Conservation (phyloP, 2,329 filamentous ascomycete species). For the Cercospora brassicicola region DNA sequence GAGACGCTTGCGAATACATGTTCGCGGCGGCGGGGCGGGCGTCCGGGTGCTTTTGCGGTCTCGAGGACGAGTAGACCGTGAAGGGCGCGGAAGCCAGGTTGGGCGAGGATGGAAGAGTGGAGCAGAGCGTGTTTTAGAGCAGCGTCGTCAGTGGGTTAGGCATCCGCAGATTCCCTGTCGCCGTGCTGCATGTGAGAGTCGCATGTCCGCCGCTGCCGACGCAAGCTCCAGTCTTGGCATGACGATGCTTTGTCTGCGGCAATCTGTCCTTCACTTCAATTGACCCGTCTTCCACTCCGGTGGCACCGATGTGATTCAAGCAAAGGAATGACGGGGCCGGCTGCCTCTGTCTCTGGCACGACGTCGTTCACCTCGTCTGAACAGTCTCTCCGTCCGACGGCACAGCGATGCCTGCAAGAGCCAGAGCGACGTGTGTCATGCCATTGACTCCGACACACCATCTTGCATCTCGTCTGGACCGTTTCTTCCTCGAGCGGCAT, state of each 20-base stretch:
- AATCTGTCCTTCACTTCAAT: background rate
- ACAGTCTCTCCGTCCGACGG: background rate
- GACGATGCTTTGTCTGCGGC: background rate
- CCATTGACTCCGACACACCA: background rate
- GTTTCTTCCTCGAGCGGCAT: background rate
- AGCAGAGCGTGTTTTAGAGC: background rate
- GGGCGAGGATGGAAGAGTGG: background rate
- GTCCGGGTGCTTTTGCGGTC: slow-evolving; percentile 14
- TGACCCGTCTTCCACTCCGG: background rate
- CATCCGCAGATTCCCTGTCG: slow-evolving; percentile 18
- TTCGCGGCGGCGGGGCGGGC: slow-evolving; percentile 15
- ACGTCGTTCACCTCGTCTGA: background rate
- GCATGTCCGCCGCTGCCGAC: slow-evolving; percentile 4
- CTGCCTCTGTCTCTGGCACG: background rate
- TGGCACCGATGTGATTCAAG: background rate
- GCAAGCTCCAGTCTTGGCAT: slow-evolving; percentile 12
- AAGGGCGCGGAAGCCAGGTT: slow-evolving; percentile 21
- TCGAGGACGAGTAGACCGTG: slow-evolving; percentile 20
- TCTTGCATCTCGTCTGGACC: background rate
- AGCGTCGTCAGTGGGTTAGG: slow-evolving; percentile 17
- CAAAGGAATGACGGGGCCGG: background rate
- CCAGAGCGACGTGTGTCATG: background rate
- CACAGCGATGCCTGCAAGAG: background rate
- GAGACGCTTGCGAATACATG: slow-evolving; percentile 46
- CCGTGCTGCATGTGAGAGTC: slow-evolving; percentile 3